Evolutionary conservation across 176 grass and related monocot species (phyloP).

Genomic region (Aegilops longissima): DNA sequence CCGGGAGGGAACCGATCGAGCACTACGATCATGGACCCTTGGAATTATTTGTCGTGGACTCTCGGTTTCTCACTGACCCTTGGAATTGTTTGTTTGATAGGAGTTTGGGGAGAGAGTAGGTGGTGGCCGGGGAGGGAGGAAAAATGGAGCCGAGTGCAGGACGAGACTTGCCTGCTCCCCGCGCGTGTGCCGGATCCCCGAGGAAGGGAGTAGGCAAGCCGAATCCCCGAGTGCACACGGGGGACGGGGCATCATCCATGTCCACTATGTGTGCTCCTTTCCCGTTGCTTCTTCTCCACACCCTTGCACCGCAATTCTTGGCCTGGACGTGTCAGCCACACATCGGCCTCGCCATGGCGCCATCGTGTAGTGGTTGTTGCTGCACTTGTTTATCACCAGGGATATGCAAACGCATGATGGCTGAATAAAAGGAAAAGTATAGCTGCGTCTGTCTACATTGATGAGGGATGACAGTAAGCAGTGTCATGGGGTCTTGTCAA

Average conservation of each 20-base stretch:
- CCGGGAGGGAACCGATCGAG: background rate
- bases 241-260: background rate
- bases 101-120: background rate
- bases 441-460: background rate
- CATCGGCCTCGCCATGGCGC: background rate
- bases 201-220: too few relatives aligned
- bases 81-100: background rate
- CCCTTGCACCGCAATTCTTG: constrained; percentile 24
- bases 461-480: background rate
- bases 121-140: background rate
- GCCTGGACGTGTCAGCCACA: background rate
- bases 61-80: background rate
- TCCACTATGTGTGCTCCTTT: constrained; percentile 1
- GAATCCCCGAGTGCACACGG: background rate
- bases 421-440: too few relatives aligned
- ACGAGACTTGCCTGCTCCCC: too few relatives aligned
- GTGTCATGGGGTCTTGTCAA: too few relatives aligned
- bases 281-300: constrained; percentile 26
- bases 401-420: too few relatives aligned
- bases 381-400: too few relatives aligned
- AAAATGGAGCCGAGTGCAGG: background rate
- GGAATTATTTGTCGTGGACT: too few relatives aligned
- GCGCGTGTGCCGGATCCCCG: too few relatives aligned
- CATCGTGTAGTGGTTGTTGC: background rate
- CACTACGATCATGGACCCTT: background rate